Evolutionary conservation across 2,329 filamentous ascomycete species (phyloP), one percentile per base, ranked within the genome.

Genomic region (Trichoderma koningiopsis): DNA sequence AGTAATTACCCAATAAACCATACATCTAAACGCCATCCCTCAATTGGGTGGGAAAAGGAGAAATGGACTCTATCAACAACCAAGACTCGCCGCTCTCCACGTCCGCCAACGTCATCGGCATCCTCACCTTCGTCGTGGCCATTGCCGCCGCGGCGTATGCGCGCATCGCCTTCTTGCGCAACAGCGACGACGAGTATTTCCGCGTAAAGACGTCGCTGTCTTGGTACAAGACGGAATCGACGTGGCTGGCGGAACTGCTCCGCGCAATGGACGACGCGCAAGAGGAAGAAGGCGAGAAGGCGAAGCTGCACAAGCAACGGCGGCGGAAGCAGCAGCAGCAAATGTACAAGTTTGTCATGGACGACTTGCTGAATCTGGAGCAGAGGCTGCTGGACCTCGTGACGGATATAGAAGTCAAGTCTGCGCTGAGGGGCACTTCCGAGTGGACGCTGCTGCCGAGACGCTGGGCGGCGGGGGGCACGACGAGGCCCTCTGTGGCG

Each of bases 161-260:
- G 5, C 80, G 82, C 40, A 72, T 85, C 58, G 81, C 77, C 8
- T 83, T 83, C 69, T 75, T 85, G 29, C 81, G 81, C 47, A 83
- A 83, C 71, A 83, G 82, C 64, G 79, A 84, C 69, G 77, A 78
- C 11, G 83, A 85, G 73, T 84, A 83, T 68, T 82, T 84, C 70
- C 80, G 79, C 43, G 81, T 84, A 68, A 84, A 85, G 70, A 79
- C 81, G 2, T 81, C 79, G 4, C 76, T 85, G 7, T 81, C 78
- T 8, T 85, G 83, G 82, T 85, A 81, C 74, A 85, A 85, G 73
- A 85, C 82, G 0, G 83, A 85, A 74, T 82, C 81, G 3, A 76
- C 78, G 6, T 85, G 81, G 80, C 78, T 85, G 16, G 74, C 79
- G 3, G 80, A 83, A 64, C 79, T 85, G 0, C 74, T 83, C 37